Base-by-base conservation (phyloP, 169 alveolate species). In the Cryptosporidium parvum region DNA sequence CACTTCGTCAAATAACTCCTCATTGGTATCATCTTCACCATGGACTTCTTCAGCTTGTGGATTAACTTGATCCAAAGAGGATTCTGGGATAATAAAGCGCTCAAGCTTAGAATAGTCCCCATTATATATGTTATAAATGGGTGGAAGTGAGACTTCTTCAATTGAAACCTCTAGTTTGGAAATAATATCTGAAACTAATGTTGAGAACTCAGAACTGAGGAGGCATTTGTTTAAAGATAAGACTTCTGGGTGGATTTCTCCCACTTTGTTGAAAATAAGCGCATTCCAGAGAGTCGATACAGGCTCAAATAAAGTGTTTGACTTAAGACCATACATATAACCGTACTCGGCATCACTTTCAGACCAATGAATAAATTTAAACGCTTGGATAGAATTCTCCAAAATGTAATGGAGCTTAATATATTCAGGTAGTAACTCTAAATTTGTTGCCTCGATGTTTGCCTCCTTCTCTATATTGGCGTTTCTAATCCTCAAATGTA, bases 361-460 rank as follows among this genome's bases (percentile, higher is more conserved):
- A 4, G 89, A 42, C 89, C 89, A 80, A 14, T 80, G 29, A 21
- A 80, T 80, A 48, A 42, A 62, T 26, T 80, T 80, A 21, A 80
- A 70, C 0, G 89, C 89, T 23, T 45, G 62, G 12, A 80, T 67
- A 18, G 70, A 33, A n/a, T 80, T 80, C 16, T 31, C 29, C 45
- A 80, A 44, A 14, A 80, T 80, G 39, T 52, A 80, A 14, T 62
- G 45, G 0, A 80, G 44, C 26, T 67, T 37, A 14, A 44, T 23
- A 23, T 80, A 73, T 62, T 80, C 89, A 9, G 89, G 89, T 10
- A 80, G 59, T 29, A 80, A 29, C 16, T 59, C 80, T 7, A 80
- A 0, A 29, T 35, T 39, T 5, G 67, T 80, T 7, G 89, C 59
- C n/a, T 59, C 89, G 12, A 42, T 44, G 42, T 65, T 52, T 12